phyloP scores from a whole-genome alignment of 2,329 filamentous ascomycete species.

The Biscogniauxia sp. region DNA sequence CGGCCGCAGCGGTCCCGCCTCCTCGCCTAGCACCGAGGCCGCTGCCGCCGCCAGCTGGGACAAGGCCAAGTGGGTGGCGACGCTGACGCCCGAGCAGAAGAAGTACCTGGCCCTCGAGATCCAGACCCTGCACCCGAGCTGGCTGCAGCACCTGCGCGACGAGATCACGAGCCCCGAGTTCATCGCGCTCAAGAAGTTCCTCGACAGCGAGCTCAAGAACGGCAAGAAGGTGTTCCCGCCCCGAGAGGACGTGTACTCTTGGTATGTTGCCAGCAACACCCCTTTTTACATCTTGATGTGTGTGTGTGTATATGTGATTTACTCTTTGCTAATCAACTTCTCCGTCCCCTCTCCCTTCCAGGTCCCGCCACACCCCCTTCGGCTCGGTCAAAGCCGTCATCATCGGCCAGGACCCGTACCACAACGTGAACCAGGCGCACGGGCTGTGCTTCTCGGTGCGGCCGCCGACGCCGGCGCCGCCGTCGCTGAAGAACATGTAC shows the following conservation, averaged over 20 bases:
- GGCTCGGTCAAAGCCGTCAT: conserved; percentile 88
- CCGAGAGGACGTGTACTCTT: conserved; percentile 86
- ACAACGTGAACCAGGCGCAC: conserved; percentile 93
- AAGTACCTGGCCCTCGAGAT: conserved; percentile 85
- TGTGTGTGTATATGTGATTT: too few species aligned
- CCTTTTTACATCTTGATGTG: too few species aligned
- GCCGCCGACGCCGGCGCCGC: conserved; percentile 82
- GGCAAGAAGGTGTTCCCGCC: conserved; percentile 86
- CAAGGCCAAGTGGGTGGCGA: conserved; percentile 85
- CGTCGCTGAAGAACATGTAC: conserved; percentile 93
- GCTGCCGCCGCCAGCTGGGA: conserved; percentile 62
- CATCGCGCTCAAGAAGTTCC: conserved; percentile 81
- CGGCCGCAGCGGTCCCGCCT: conserved; percentile 6
- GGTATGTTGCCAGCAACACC: too few species aligned
- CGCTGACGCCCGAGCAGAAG: conserved; percentile 77
- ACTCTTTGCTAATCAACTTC: neutral
- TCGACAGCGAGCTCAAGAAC: conserved; percentile 71
- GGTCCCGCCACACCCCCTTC: conserved; percentile 92
- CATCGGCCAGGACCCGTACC: conserved; percentile 94
- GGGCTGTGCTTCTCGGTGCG: conserved; percentile 94
- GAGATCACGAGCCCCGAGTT: conserved; percentile 79
- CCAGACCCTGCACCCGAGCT: conserved; percentile 85
- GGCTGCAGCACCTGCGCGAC: conserved; percentile 85
- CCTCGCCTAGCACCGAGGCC: conserved; percentile 20
- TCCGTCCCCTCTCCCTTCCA: conserved; percentile 38